Conservation (phyloP, 2,329 filamentous ascomycete genomes). For the Parascedosporium putredinis region DNA sequence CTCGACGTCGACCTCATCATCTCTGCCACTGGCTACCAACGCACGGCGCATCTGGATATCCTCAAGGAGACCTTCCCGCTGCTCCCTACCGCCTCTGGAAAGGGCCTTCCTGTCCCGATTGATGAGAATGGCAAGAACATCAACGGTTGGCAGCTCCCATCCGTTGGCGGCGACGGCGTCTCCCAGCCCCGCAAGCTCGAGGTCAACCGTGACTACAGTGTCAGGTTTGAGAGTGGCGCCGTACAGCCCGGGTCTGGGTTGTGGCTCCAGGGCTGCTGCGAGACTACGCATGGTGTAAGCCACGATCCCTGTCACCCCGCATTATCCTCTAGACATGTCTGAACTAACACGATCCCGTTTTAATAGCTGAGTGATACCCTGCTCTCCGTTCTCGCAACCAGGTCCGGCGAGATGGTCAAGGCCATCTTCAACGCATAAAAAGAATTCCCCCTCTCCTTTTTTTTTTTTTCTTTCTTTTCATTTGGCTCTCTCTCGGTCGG, state of each 20-base stretch:
- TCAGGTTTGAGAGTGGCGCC: slow-evolving; percentile 57
- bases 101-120: slow-evolving; percentile 22
- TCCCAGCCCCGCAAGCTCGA: slow-evolving; percentile 39
- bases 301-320: too few relatives aligned
- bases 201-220: slow-evolving; percentile 68
- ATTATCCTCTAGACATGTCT: too few relatives aligned
- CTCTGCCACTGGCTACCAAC: slow-evolving; percentile 76
- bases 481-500: not conserved
- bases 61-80: slow-evolving; percentile 56
- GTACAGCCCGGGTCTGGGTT: slow-evolving; percentile 68
- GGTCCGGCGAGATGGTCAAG: slow-evolving; percentile 68
- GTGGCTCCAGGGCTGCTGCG: slow-evolving; percentile 91
- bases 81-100: slow-evolving; percentile 34
- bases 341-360: slow-evolving; percentile 15
- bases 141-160: slow-evolving; percentile 30
- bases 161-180: slow-evolving; percentile 22
- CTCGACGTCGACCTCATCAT: slow-evolving; percentile 73
- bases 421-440: slow-evolving; percentile 48
- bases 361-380: slow-evolving; percentile 66
- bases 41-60: slow-evolving; percentile 69
- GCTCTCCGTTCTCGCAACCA: slow-evolving; percentile 64
- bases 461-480: not conserved
- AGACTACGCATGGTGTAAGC: slow-evolving; percentile 83
- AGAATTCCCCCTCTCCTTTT: not conserved
- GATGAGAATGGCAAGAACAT: slow-evolving; percentile 23